A percentile compares a stretch with the other conserved stretches of the same genome.
phyloP scores from a whole-genome alignment of 306 rosid genomes.

The Sechiopsis laciniata region DNA sequence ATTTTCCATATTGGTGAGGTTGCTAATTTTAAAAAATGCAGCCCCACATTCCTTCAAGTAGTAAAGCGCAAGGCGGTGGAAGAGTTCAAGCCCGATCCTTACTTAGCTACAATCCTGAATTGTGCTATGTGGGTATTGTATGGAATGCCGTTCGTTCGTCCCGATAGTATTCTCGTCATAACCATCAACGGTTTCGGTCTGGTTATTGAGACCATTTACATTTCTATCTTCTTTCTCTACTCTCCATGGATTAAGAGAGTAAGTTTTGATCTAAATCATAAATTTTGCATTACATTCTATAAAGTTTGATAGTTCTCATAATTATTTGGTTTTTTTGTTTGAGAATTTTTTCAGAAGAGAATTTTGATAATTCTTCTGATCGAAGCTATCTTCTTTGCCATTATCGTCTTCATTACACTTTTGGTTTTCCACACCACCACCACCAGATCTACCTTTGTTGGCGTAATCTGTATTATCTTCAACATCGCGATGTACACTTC shows the following conservation, averaged over 20 bases:
- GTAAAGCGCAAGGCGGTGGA: conserved; percentile 42
- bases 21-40: conserved; percentile 24
- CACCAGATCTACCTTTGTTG: conserved; percentile 36
- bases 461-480: conserved; percentile 49
- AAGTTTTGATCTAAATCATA: background rate
- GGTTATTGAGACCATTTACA: conserved; percentile 34
- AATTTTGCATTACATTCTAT: background rate
- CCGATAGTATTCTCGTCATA: conserved; percentile 50
- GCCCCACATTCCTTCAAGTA: conserved; percentile 66
- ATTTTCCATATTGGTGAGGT: background rate
- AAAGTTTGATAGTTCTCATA: no score
- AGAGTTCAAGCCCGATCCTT: conserved; percentile 82
- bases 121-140: conserved; percentile 68
- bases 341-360: conserved; percentile 36
- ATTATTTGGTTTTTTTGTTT: no score
- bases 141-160: conserved; percentile 54
- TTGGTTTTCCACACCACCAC: conserved; percentile 12
- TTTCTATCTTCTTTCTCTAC: conserved; percentile 33
- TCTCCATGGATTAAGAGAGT: conserved; percentile 44
- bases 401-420: conserved; percentile 30
- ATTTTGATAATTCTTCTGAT: conserved; percentile 22
- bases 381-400: conserved; percentile 21
- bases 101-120: conserved; percentile 27
- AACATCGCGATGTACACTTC: conserved; percentile 66
- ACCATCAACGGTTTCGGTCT: conserved; percentile 63